Evolutionary conservation across 345 rosid genomes (phyloP), one percentile per base, ranked within the genome.

Genomic region (Triadica sebifera): DNA sequence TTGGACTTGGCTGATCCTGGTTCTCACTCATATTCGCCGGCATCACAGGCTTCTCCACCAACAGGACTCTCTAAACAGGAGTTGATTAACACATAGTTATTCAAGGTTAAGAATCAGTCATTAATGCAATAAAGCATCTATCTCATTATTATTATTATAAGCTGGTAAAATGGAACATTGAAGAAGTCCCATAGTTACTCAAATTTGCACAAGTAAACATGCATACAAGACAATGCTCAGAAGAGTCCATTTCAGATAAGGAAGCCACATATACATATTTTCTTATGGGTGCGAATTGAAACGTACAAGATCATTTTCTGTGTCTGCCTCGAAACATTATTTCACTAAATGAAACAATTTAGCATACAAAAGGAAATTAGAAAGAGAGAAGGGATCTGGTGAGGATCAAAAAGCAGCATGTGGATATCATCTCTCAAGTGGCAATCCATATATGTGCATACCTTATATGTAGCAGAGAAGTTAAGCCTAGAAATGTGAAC

Each of bases 1-100:
- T 87, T 58, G 97, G 99, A 79, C 98, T 96, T 43, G 93, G 98
- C 78, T 93, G 99, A 83, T 91, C 97, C 82, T 86, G 96, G 87
- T 85, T 92, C 82, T 89, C 91, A 66, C 75, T 85, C 39, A 53
- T 73, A 82, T 58, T 84, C 67, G 78, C 82, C 62, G 75, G 59
- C 71, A 81, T 61, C 55, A 70, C 69, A 51, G 80, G 83, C 73
- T 84, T 90, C 19, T 86, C 77, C 67, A 84, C 78, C 55, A 86
- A 84, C 53, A 85, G 39, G 15, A 76, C 86, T 24, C 75, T 89
- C 98, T 95, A 86, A 82, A 83, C 81, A 69, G n/a, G 37, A 34
- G 25, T 55, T 58, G 4, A 24, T 22, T 13, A 47, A 20, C 37
- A 29, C 0, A 37, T n/a, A 49, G 51, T 59, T 17, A 24, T 60